These are phyloP conservation scores for Neonectria neomacrospora DNA, from an alignment of 2,329 filamentous ascomycete genomes.

Conservation along the genomic window DNA sequence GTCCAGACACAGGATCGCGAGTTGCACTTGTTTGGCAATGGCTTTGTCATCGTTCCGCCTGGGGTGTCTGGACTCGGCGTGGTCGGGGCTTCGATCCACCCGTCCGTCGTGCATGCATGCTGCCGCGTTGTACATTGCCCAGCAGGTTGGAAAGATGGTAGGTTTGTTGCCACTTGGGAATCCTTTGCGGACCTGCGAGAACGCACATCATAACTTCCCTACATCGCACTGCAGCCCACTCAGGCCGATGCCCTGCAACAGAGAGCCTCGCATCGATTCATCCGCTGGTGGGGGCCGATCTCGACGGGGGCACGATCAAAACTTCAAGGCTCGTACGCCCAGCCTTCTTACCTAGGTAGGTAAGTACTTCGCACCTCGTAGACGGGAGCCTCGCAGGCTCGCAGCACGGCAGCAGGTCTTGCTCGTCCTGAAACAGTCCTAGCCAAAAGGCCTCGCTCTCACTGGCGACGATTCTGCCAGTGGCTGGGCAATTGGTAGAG, in stretches of 20 bases:
- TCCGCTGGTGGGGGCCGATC: slow-evolving; percentile 11
- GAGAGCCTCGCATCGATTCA: slow-evolving; percentile 20
- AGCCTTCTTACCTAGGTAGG: too few species aligned
- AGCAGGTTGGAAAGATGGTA: slow-evolving; percentile 22
- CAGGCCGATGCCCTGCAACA: slow-evolving; percentile 9
- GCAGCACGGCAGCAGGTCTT: slow-evolving; percentile 1
- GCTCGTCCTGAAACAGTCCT: slow-evolving; percentile 27
- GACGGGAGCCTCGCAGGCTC: background rate
- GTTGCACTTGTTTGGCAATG: background rate
- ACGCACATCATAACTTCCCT: slow-evolving; percentile 18
- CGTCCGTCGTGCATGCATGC: slow-evolving; percentile 28
- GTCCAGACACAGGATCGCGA: slow-evolving; percentile 6
- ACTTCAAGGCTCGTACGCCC: too few species aligned
- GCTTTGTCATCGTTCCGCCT: slow-evolving; percentile 15
- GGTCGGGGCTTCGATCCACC: slow-evolving; percentile 29
- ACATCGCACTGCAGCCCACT: slow-evolving; percentile 7
- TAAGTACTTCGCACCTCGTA: too few species aligned
- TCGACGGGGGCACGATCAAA: slow-evolving; percentile 2
- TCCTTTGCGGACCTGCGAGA: slow-evolving; percentile 12
- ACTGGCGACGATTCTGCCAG: slow-evolving; percentile 17
- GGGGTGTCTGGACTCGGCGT: slow-evolving; percentile 22
- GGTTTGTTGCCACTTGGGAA: slow-evolving; percentile 28
- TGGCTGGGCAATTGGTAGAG: slow-evolving; percentile 16
- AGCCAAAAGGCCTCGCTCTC: slow-evolving; percentile 31
- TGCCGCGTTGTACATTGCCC: slow-evolving; percentile 14